A percentile compares a stretch with the other conserved stretches of the same genome.
These are phyloP conservation scores for Fusarium fracticaudum DNA, from an alignment of 2,329 filamentous ascomycete species.

Conservation along the genomic window DNA sequence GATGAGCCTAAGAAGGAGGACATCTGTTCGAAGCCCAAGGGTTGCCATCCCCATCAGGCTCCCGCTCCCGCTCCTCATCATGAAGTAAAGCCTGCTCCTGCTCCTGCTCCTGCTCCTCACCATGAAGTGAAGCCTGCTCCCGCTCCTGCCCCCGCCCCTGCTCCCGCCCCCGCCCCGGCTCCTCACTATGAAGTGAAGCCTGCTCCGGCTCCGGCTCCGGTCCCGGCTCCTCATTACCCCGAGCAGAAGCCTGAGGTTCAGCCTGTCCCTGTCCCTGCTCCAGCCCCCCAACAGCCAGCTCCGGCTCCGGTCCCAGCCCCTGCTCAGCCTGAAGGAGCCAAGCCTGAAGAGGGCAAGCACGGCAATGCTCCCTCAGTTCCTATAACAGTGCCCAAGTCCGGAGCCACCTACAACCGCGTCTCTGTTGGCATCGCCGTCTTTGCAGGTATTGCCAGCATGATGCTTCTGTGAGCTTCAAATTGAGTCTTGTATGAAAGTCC, in stretches of 20 bases:
- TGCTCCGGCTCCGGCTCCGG: not conserved
- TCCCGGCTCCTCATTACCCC: not conserved
- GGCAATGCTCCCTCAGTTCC: constrained; percentile 14
- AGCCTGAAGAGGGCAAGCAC: not conserved
- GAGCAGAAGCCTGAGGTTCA: not conserved
- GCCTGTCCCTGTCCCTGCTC: constrained; percentile 15
- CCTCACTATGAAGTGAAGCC: not conserved
- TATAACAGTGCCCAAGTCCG: constrained; percentile 31
- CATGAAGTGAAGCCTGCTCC: not conserved
- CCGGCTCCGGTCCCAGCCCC: not conserved
- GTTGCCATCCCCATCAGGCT: not conserved
- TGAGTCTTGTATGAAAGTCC: not conserved
- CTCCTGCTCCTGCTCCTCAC: not conserved
- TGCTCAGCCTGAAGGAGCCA: not conserved
- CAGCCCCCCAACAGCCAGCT: constrained; percentile 7
- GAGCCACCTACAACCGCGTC: constrained; percentile 20
- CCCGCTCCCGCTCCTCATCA: not conserved
- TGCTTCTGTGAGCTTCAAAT: constrained; percentile 22
- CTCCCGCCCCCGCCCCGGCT: too few species aligned
- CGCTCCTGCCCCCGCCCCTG: too few species aligned
- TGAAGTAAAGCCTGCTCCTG: not conserved
- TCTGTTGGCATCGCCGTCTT: constrained; percentile 18
- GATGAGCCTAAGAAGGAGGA: constrained; percentile 16
- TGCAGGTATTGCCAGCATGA: constrained; percentile 18
- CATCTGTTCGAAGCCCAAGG: constrained; percentile 14